Conservation (phyloP, 345 rosid genomes). For the Arabidopsis thaliana region DNA sequence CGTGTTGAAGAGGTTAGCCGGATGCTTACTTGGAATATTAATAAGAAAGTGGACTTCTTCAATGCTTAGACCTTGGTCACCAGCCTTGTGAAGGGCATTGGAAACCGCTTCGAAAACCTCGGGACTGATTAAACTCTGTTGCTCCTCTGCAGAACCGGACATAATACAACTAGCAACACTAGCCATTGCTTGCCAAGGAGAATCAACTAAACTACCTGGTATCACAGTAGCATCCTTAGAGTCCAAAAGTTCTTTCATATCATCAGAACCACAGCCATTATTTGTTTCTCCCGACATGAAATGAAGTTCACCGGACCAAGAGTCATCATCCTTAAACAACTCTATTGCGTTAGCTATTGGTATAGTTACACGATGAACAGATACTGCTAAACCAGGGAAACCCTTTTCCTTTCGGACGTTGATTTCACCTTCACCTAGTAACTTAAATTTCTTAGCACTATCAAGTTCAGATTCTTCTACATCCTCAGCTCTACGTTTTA, state of each 20-base stretch:
- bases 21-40: conserved; percentile 52
- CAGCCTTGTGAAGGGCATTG: conserved; percentile 76
- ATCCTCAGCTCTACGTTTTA: conserved; percentile 72
- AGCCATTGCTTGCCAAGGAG: conserved; percentile 86
- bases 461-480: conserved; percentile 55
- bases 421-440: conserved; percentile 72
- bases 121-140: conserved; percentile 49
- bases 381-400: conserved; percentile 81
- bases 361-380: conserved; percentile 55
- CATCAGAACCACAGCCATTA: conserved; percentile 44
- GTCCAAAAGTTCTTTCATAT: conserved; percentile 49
- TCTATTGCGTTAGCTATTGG: conserved; percentile 54
- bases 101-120: conserved; percentile 60
- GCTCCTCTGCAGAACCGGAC: conserved; percentile 47
- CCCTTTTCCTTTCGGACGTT: conserved; percentile 89
- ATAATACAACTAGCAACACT: conserved; percentile 56
- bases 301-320: conserved; percentile 48
- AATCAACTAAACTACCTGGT: conserved; percentile 48
- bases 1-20: not conserved
- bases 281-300: conserved; percentile 40
- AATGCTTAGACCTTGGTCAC: conserved; percentile 88
- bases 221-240: conserved; percentile 46
- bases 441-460: conserved; percentile 66
- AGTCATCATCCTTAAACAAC: conserved; percentile 54
- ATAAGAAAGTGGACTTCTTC: conserved; percentile 60